These are phyloP conservation scores for Ascosphaera acerosa DNA, from an alignment of 2,329 filamentous ascomycete species.

Conservation along the genomic window DNA sequence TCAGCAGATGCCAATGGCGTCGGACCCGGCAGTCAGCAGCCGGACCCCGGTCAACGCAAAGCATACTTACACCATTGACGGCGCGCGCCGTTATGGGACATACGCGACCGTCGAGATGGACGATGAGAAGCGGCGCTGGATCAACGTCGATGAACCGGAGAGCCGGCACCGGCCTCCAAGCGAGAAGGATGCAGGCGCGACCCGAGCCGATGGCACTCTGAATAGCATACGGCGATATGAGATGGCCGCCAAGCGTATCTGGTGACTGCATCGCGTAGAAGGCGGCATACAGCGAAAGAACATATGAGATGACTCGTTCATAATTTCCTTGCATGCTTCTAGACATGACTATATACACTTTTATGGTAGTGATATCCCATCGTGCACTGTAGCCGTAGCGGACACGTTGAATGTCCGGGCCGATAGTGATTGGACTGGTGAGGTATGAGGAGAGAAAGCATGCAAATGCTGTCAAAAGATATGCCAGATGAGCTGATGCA, in stretches of 20 bases:
- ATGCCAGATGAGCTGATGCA: too few species aligned
- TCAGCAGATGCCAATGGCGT: constrained; percentile 2
- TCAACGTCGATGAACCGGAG: constrained; percentile 65
- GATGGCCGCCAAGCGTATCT: constrained; percentile 93
- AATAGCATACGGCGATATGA: constrained; percentile 56
- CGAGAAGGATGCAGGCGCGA: constrained; percentile 32
- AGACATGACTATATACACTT: too few species aligned
- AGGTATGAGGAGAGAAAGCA: too few species aligned
- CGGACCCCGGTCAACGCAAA: constrained; percentile 9
- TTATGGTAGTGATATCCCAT: too few species aligned
- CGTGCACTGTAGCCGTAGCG: too few species aligned
- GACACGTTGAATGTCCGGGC: too few species aligned
- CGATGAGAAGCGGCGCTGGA: constrained; percentile 63
- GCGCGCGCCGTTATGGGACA: constrained; percentile 51
- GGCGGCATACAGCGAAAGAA: too few species aligned
- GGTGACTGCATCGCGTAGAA: too few species aligned
- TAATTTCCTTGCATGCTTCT: too few species aligned
- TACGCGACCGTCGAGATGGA: constrained; percentile 72
- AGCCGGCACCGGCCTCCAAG: constrained; percentile 38
- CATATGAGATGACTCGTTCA: too few species aligned
- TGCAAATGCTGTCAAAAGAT: too few species aligned
- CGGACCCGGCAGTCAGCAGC: constrained; percentile 8
- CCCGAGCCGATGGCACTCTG: constrained; percentile 34
- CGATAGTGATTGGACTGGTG: too few species aligned
- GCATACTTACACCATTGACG: constrained; percentile 35